Conservation (phyloP, 352 stramenopile genomes). For the Thalassiosira livingstoniorum region DNA sequence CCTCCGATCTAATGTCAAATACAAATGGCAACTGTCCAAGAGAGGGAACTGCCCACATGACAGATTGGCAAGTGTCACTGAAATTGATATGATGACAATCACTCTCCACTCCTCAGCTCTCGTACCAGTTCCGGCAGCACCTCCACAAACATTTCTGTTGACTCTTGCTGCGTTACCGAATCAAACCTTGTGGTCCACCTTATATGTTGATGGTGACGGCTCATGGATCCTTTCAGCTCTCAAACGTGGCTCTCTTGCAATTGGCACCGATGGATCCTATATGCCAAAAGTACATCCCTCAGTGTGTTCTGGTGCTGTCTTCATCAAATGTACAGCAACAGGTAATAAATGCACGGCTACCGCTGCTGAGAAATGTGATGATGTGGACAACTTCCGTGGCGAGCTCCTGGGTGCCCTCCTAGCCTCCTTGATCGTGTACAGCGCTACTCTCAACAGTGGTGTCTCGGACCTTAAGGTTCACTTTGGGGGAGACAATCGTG, state of each 20-base stretch:
- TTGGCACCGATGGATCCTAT: background rate
- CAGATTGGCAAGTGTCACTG: too few relatives aligned
- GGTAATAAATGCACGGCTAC: background rate
- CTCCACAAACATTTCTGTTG: too few relatives aligned
- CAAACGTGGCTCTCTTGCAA: background rate
- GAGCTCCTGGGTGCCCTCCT: background rate
- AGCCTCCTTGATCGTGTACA: background rate
- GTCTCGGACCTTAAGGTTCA: too few relatives aligned
- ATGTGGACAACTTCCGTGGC: background rate
- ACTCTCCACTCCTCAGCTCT: too few relatives aligned
- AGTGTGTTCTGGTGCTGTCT: background rate
- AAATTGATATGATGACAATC: too few relatives aligned
- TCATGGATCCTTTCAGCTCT: background rate
- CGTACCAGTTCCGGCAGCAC: too few relatives aligned
- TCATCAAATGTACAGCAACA: background rate
- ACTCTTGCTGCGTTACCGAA: background rate
- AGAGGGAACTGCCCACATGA: too few relatives aligned
- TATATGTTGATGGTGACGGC: background rate
- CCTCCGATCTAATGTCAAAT: too few relatives aligned
- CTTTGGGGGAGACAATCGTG: too few relatives aligned
- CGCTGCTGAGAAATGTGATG: background rate
- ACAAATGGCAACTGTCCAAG: too few relatives aligned
- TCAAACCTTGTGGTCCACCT: background rate
- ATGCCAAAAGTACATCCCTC: background rate
- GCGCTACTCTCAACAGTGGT: too few relatives aligned